Percentiles rank a stretch among this genome's conserved stretches.
Conservation (phyloP, 768 basidiomycete species). For the Kwoniella botswanensis region DNA sequence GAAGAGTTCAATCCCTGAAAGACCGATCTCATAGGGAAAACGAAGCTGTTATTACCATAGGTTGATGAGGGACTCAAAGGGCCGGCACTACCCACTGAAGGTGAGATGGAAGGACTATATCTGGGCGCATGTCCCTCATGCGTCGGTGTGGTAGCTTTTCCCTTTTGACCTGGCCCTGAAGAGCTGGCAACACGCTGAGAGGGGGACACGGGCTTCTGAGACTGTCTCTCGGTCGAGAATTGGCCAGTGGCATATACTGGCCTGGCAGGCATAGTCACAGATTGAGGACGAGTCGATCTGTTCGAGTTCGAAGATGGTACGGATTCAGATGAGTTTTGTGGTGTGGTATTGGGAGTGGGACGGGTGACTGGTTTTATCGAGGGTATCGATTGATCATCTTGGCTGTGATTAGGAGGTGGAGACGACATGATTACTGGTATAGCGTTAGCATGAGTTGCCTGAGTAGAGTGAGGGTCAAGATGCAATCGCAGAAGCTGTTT, state of each 20-base stretch:
- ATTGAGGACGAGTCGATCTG: conserved; percentile 5
- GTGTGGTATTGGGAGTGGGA: conserved; percentile 14
- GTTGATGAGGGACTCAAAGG: conserved; percentile 22
- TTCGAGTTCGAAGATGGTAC: not conserved
- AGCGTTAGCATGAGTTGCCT: not conserved
- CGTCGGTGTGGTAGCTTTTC: conserved; percentile 20
- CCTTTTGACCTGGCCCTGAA: not conserved
- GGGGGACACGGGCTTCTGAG: conserved; percentile 10
- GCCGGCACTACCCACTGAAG: conserved; percentile 7
- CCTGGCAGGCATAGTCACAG: conserved; percentile 16
- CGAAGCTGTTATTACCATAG: conserved; percentile 22
- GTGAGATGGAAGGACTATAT: conserved; percentile 18
- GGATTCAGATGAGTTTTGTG: conserved; percentile 16
- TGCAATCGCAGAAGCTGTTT: too few relatives aligned
- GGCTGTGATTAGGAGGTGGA: not conserved
- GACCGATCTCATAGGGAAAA: conserved; percentile 37
- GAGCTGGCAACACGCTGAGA: not conserved
- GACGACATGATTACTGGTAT: conserved; percentile 3
- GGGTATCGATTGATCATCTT: not conserved
- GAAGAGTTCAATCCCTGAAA: conserved; percentile 22
- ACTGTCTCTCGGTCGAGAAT: not conserved
- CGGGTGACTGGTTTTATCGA: conserved; percentile 2
- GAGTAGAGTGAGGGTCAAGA: too few relatives aligned
- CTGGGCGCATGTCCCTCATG: not conserved
- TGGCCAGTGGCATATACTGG: conserved; percentile 5